Evolutionary conservation across 2,329 filamentous ascomycete genomes (phyloP).

Genomic region (Penicillium brasilianum): DNA sequence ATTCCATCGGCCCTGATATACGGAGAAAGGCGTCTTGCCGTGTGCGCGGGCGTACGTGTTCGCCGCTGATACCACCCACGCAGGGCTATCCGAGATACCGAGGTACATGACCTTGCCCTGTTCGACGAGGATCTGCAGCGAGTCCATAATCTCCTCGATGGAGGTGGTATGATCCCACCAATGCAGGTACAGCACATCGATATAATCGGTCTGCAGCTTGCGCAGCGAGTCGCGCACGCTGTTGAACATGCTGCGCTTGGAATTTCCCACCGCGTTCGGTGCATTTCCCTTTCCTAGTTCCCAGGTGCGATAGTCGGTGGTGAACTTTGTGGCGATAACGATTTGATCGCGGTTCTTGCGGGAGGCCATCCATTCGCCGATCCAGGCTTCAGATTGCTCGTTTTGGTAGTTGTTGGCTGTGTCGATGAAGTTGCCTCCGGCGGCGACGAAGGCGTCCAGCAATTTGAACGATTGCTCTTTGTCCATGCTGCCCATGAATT

Average conservation of each 20-base stretch:
- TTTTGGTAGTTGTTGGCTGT: conserved; percentile 72
- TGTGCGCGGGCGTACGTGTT: conserved; percentile 48
- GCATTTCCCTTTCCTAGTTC: conserved; percentile 44
- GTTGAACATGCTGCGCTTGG: conserved; percentile 47
- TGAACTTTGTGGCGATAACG: conserved; percentile 74
- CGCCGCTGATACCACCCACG: conserved; percentile 48
- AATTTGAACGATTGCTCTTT: conserved; percentile 67
- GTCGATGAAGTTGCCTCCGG: conserved; percentile 76
- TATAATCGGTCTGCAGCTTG: conserved; percentile 59
- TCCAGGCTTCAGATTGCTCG: conserved; percentile 67
- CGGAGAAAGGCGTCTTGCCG: conserved; percentile 47
- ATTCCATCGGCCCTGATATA: conserved; percentile 50
- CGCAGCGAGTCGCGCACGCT: conserved; percentile 50
- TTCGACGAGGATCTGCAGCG: conserved; percentile 45
- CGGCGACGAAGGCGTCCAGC: conserved; percentile 68
- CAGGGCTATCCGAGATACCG: conserved; percentile 48
- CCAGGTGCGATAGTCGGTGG: conserved; percentile 57
- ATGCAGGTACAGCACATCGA: conserved; percentile 61
- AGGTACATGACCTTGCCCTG: conserved; percentile 50
- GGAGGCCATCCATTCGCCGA: conserved; percentile 73
- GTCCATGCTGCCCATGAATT: conserved; percentile 67
- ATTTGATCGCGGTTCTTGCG: conserved; percentile 69
- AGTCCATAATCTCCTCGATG: conserved; percentile 35
- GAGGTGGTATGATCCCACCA: conserved; percentile 55
- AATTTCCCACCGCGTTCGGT: conserved; percentile 53